Base-by-base conservation (phyloP, 352 stramenopile species). In the Globisporangium cylindrosporum region DNA sequence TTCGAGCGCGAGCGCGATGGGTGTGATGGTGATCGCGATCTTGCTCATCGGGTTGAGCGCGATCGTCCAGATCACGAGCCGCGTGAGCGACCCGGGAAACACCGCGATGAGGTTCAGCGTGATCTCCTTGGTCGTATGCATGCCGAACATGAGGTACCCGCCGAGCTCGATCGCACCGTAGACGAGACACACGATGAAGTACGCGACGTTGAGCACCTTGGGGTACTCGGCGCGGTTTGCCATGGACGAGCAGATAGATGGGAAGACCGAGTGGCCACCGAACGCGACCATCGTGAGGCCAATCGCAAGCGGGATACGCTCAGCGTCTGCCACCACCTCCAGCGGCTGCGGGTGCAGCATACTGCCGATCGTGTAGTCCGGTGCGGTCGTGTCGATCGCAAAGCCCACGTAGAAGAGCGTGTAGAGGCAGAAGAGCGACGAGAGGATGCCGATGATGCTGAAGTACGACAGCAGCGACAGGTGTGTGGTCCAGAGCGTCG, bases 171-270 rank as follows among this genome's bases (percentile, higher is more conserved):
- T 93, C 7, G 80, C 74, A 38, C 72, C 81, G 73, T 96, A 96
- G 24, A 93, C 82, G 24, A 82, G 49, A 2, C 78, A 87, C n/a
- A 86, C 78, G 49, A 93, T 82, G 6, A 84, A 34, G 77, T 95
- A 96, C 18, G 83, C 82, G 27, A 90, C 67, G 73, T 94, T 77
- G 55, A 95, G 73, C 34, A 95, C 77, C 34, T 70, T 71, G 1
- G 83, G 82, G 71, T 92, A 96, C 60, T 88, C 65, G 7, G 69
- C 53, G 32, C 79, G 78, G 69, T 92, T 79, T 6, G 73, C 69
- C 75, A 96, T 86, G 51, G 89, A 94, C 73, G 81, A 89, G 69
- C 90, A 95, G 63, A 96, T 96, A n/a, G 84, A 92, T n/a, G 86
- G 89, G 71, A 96, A 95, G 36, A 94, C 86, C 29, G 88, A 94